Evolutionary conservation across 352 stramenopile genomes (phyloP).

Genomic region (Thalassiosira livingstoniorum): DNA sequence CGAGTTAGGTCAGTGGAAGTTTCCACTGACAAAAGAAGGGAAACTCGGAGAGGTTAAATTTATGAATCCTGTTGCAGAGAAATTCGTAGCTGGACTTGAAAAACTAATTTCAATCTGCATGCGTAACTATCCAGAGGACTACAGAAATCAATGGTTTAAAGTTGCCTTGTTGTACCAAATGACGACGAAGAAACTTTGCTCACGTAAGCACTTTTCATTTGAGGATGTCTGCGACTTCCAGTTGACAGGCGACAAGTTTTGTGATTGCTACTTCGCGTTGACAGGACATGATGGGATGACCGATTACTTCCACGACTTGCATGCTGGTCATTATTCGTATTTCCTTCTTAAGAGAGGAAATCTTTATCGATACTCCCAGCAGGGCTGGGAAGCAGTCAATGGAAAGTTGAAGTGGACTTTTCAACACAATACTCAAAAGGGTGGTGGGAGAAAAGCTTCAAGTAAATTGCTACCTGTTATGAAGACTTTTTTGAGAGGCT

Average conservation of each 20-base stretch:
- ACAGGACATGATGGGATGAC: slow-evolving; percentile 14
- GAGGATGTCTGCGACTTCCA: slow-evolving; percentile 8
- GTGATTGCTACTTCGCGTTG: neutral
- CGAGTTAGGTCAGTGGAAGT: neutral
- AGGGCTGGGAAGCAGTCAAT: slow-evolving; percentile 42
- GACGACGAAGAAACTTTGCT: neutral
- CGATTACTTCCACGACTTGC: slow-evolving; percentile 38
- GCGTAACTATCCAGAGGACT: neutral
- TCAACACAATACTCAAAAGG: slow-evolving; percentile 27
- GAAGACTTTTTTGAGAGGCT: neutral
- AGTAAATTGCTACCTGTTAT: slow-evolving; percentile 19
- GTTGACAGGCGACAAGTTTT: neutral
- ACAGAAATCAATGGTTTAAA: neutral
- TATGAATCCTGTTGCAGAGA: neutral
- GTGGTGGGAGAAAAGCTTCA: neutral
- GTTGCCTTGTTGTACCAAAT: neutral
- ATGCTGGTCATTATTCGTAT: slow-evolving; percentile 18
- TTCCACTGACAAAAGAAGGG: neutral
- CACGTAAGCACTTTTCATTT: neutral
- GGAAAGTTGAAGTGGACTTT: slow-evolving; percentile 4
- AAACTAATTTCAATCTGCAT: neutral
- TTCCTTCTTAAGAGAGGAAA: slow-evolving; percentile 17
- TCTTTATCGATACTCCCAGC: slow-evolving; percentile 31
- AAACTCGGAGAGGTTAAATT: neutral
- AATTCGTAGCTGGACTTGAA: neutral